Conservation (phyloP, 257 asterid species). For the Ballota nigra region DNA sequence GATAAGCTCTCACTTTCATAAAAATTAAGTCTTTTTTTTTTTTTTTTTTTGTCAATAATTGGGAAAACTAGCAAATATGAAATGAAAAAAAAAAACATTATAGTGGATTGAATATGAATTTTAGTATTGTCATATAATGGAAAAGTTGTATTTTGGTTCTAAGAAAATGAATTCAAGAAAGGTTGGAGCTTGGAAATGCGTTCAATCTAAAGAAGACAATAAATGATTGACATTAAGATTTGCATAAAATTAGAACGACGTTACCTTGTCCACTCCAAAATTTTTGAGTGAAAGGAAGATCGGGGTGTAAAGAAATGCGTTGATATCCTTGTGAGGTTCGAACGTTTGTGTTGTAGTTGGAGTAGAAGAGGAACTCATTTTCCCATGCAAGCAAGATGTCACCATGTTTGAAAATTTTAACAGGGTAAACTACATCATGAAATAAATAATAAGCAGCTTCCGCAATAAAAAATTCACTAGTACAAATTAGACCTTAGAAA, state of each 20-base stretch:
- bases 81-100: too few species aligned
- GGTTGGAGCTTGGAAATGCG: too few species aligned
- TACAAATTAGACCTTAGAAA: too few species aligned
- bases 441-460: not conserved
- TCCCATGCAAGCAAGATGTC: not conserved
- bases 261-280: constrained; percentile 18
- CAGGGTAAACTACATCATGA: not conserved
- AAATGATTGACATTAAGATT: not conserved
- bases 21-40: too few species aligned
- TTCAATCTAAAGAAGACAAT: not conserved
- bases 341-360: not conserved
- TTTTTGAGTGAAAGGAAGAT: constrained; percentile 35
- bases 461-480: not conserved
- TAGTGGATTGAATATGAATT: too few species aligned
- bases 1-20: too few species aligned
- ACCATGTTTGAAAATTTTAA: not conserved
- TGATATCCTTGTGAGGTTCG: not conserved
- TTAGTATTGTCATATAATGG: too few species aligned
- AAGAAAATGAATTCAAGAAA: too few species aligned
- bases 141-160: too few species aligned
- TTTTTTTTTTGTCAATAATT: too few species aligned
- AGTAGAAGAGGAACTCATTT: not conserved
- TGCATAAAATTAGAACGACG: not conserved
- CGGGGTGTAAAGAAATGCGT: constrained; percentile 20
- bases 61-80: too few species aligned